A percentile compares a stretch with the other conserved stretches of the same genome.
phyloP scores from a whole-genome alignment of 2,329 filamentous ascomycete genomes.

The Ophiostoma sp. region DNA sequence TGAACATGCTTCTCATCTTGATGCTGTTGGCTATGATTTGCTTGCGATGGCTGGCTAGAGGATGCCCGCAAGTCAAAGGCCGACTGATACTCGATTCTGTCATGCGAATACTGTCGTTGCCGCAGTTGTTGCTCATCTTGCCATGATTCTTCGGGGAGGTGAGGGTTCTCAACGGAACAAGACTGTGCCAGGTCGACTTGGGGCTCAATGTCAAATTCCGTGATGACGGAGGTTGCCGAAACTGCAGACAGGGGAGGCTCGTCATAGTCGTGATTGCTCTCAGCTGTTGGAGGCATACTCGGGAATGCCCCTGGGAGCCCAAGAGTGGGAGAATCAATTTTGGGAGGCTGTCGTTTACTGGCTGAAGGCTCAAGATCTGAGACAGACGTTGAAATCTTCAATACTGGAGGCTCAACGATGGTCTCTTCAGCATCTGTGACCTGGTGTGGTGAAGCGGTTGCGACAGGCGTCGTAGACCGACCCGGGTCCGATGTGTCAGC shows the following conservation, averaged over 20 bases:
- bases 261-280: slow-evolving; percentile 35
- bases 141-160: background rate
- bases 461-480: background rate
- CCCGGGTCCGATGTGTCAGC: background rate
- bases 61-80: slow-evolving; percentile 24
- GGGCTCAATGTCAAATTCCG: slow-evolving; percentile 68
- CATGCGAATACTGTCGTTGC: slow-evolving; percentile 1
- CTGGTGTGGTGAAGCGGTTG: background rate
- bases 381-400: slow-evolving; percentile 20
- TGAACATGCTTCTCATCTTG: no score
- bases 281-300: slow-evolving; percentile 28
- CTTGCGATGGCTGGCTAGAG: background rate
- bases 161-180: background rate
- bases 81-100: slow-evolving; percentile 25
- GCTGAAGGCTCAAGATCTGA: slow-evolving; percentile 19
- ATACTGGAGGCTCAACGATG: background rate
- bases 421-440: background rate
- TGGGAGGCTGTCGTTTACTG: slow-evolving; percentile 19
- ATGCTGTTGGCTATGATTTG: no score
- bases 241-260: slow-evolving; percentile 53
- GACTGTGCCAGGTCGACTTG: slow-evolving; percentile 52
- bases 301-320: slow-evolving; percentile 61
- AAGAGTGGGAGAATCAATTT: slow-evolving; percentile 58
- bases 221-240: slow-evolving; percentile 55
- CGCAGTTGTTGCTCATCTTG: background rate